These are phyloP conservation scores for Penicillium sclerotigenum DNA, from an alignment of 2,329 filamentous ascomycete species.

Conservation along the genomic window DNA sequence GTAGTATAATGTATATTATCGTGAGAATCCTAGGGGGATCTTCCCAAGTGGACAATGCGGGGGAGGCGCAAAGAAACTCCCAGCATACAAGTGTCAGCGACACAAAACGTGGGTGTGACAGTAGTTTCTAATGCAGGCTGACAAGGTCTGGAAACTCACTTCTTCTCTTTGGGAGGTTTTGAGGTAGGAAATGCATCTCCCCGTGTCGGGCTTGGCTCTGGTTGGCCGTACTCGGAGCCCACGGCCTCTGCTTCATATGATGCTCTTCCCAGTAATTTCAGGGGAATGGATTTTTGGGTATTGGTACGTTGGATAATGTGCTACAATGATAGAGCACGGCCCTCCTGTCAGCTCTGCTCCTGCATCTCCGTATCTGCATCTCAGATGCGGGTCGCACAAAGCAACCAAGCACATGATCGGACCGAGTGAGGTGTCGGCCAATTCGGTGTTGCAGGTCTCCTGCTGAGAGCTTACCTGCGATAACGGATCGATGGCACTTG, in stretches of 20 bases:
- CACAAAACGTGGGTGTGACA: neutral
- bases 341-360: constrained; percentile 6
- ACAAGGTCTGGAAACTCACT: constrained; percentile 48
- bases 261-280: constrained; percentile 40
- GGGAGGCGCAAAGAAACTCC: neutral
- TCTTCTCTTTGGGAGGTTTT: constrained; percentile 58
- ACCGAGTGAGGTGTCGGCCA: neutral
- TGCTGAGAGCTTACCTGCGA: constrained; percentile 55
- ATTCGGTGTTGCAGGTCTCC: neutral
- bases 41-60: neutral
- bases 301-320: constrained; percentile 67
- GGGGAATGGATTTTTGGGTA: constrained; percentile 57
- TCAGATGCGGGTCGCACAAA: neutral
- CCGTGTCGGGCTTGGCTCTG: constrained; percentile 30
- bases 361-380: constrained; percentile 3
- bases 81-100: neutral
- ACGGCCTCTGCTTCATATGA: constrained; percentile 43
- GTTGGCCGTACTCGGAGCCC: constrained; percentile 32
- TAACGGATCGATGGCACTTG: constrained; percentile 61
- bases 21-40: neutral
- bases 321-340: constrained; percentile 33
- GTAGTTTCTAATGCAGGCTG: neutral
- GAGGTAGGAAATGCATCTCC: constrained; percentile 33
- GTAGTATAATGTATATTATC: neutral
- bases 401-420: constrained; percentile 3